A percentile compares a stretch with the other conserved stretches of the same genome.
Evolutionary conservation across 1,284 basidiomycete species (phyloP).

Genomic region (Erythrobasidium hasegawianum): DNA sequence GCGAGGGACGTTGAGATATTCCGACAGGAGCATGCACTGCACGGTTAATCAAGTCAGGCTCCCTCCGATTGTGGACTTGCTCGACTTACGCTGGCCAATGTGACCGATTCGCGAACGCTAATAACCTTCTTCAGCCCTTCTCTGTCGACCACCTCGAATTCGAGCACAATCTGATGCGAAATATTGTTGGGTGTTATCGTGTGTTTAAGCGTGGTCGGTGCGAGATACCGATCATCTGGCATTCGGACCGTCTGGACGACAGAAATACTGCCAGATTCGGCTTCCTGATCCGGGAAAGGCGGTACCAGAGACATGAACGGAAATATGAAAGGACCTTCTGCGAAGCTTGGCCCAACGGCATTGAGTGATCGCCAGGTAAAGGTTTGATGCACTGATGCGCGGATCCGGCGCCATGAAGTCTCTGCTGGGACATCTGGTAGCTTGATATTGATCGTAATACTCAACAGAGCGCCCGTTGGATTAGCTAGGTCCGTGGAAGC

Average conservation of each 20-base stretch:
- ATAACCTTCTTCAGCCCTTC: constrained; percentile 8
- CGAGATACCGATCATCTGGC: constrained; percentile 11
- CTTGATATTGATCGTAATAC: constrained; percentile 18
- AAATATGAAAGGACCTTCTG: too few relatives aligned
- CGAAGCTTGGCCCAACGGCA: too few relatives aligned
- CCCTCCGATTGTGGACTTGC: not conserved
- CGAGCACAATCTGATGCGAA: constrained; percentile 7
- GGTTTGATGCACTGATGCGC: constrained; percentile 2
- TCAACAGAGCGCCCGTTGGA: too few relatives aligned
- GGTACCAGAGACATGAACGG: too few relatives aligned
- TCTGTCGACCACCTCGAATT: constrained; percentile 14
- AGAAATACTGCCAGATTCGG: not conserved
- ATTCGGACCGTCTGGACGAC: not conserved
- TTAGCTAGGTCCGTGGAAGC: too few relatives aligned
- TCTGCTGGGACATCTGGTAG: not conserved
- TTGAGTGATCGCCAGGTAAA: constrained; percentile 6
- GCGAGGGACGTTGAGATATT: constrained; percentile 17
- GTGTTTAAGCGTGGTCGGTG: not conserved
- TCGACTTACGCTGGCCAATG: constrained; percentile 15
- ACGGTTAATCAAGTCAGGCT: not conserved
- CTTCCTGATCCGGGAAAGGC: too few relatives aligned
- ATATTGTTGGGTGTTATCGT: constrained; percentile 5
- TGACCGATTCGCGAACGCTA: constrained; percentile 5
- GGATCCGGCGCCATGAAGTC: constrained; percentile 2
- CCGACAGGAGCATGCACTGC: constrained; percentile 17